Conservation (phyloP, 1,139 yeast species). For the Suhomyces chickasaworum region DNA sequence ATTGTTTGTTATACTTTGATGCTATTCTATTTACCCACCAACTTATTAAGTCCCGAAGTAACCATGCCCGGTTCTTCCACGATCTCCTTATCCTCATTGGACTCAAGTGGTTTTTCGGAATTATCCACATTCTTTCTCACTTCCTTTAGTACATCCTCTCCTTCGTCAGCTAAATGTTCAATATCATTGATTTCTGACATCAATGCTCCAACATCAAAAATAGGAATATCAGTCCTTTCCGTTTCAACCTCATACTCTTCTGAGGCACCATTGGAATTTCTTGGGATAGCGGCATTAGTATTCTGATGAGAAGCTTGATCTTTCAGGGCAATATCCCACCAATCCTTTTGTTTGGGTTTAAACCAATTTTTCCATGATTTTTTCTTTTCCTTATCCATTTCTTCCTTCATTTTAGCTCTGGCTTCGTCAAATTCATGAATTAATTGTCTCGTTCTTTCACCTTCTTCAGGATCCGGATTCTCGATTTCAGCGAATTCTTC, state of each 20-base stretch:
- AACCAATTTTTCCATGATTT: slow-evolving; percentile 65
- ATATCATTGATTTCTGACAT: slow-evolving; percentile 49
- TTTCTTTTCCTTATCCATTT: slow-evolving; percentile 34
- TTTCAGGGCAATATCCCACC: slow-evolving; percentile 71
- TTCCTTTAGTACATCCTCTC: slow-evolving; percentile 17
- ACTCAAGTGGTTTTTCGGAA: slow-evolving; percentile 7
- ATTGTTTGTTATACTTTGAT: neutral
- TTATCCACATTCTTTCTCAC: slow-evolving; percentile 22
- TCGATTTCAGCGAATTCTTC: slow-evolving; percentile 96
- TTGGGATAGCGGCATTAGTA: neutral
- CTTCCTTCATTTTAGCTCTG: slow-evolving; percentile 53
- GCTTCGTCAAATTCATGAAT: slow-evolving; percentile 86
- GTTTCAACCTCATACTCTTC: slow-evolving; percentile 14
- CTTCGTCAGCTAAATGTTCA: slow-evolving; percentile 32
- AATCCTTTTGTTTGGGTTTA: slow-evolving; percentile 75
- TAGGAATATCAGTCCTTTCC: slow-evolving; percentile 18
- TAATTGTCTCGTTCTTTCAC: slow-evolving; percentile 78
- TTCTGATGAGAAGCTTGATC: slow-evolving; percentile 1
- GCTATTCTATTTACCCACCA: slow-evolving; percentile 6
- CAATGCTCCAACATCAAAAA: slow-evolving; percentile 52
- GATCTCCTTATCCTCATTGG: slow-evolving; percentile 28
- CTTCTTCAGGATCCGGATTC: slow-evolving; percentile 90
- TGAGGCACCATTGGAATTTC: slow-evolving; percentile 5
- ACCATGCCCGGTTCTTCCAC: slow-evolving; percentile 11
- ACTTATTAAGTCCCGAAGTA: slow-evolving; percentile 1